Evolutionary conservation across 352 stramenopile species (phyloP).

Genomic region (Phytophthora sp.): DNA sequence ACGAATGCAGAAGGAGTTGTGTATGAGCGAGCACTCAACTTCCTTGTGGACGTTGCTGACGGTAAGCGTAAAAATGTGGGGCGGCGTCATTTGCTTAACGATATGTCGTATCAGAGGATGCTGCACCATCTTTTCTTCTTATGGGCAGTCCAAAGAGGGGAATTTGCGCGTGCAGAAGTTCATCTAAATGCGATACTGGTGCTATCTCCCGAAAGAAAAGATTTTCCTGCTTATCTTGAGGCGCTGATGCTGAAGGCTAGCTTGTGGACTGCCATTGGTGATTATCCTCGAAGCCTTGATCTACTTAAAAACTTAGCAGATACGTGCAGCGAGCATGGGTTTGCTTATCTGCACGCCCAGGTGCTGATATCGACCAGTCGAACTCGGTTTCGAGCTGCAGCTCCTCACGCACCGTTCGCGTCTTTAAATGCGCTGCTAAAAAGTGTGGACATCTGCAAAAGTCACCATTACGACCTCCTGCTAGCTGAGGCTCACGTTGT

Average conservation of each 20-base stretch:
- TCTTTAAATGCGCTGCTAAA: constrained; percentile 50
- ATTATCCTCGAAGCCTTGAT: constrained; percentile 48
- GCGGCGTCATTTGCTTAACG: constrained; percentile 33
- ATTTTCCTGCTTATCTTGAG: constrained; percentile 56
- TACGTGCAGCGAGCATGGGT: constrained; percentile 48
- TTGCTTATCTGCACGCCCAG: constrained; percentile 56
- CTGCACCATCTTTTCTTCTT: constrained; percentile 58
- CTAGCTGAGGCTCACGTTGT: constrained; percentile 62
- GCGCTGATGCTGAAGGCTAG: constrained; percentile 39
- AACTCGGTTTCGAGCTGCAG: constrained; percentile 39
- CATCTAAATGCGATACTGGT: constrained; percentile 51
- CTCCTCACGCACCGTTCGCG: constrained; percentile 55
- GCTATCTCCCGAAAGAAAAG: constrained; percentile 53
- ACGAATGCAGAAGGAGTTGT: constrained; percentile 14
- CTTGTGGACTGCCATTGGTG: constrained; percentile 33
- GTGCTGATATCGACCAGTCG: constrained; percentile 53
- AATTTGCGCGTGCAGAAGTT: constrained; percentile 42
- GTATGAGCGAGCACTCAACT: constrained; percentile 40
- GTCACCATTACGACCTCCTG: constrained; percentile 64
- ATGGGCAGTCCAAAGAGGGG: constrained; percentile 56
- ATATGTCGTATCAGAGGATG: constrained; percentile 49
- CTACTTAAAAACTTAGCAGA: constrained; percentile 45
- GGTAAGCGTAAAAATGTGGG: not conserved
- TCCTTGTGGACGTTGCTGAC: constrained; percentile 35
- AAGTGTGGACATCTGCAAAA: constrained; percentile 51